phyloP scores from a whole-genome alignment of 345 rosid genomes.

The Mallotus nudiflorus region DNA sequence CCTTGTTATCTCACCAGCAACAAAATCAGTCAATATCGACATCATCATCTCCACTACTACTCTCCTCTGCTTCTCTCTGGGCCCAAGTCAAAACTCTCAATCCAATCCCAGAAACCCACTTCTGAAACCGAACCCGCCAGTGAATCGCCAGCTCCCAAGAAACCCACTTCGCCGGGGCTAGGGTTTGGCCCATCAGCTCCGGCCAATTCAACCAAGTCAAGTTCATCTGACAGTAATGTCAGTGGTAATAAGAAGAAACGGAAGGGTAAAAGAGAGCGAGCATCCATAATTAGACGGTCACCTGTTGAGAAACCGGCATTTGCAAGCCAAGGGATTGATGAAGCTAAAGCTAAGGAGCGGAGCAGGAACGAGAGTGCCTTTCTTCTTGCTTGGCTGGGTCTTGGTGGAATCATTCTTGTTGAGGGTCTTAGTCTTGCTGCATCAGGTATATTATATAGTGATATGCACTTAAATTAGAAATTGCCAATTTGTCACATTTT shows the following conservation, averaged over 20 bases:
- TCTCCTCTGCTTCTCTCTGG: conserved; percentile 19
- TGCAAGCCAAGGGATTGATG: conserved; percentile 45
- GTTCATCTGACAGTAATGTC: conserved; percentile 8
- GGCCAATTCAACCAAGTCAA: conserved; percentile 26
- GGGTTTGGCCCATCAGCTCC: conserved; percentile 59
- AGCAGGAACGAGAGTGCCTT: conserved; percentile 77
- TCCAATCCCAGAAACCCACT: conserved; percentile 46
- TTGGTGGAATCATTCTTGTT: conserved; percentile 66
- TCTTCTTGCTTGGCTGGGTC: conserved; percentile 82
- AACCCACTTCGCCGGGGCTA: conserved; percentile 44
- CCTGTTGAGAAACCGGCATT: conserved; percentile 69
- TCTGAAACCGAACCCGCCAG: conserved; percentile 39
- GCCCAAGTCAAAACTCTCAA: conserved; percentile 35
- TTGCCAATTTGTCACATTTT: not conserved
- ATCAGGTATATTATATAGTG: conserved; percentile 74
- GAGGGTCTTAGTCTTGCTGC: conserved; percentile 74
- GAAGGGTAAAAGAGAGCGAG: conserved; percentile 54
- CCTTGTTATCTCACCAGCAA: conserved; percentile 30
- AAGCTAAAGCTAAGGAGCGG: conserved; percentile 56
- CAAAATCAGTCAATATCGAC: conserved; percentile 36
- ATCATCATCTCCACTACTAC: too few relatives aligned
- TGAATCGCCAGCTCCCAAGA: conserved; percentile 34
- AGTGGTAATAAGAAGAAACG: conserved; percentile 40
- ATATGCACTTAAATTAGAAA: too few relatives aligned
- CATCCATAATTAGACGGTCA: conserved; percentile 50